Conservation (phyloP, 192 early-diverging fungal genomes). For the Coemansia erecta region DNA sequence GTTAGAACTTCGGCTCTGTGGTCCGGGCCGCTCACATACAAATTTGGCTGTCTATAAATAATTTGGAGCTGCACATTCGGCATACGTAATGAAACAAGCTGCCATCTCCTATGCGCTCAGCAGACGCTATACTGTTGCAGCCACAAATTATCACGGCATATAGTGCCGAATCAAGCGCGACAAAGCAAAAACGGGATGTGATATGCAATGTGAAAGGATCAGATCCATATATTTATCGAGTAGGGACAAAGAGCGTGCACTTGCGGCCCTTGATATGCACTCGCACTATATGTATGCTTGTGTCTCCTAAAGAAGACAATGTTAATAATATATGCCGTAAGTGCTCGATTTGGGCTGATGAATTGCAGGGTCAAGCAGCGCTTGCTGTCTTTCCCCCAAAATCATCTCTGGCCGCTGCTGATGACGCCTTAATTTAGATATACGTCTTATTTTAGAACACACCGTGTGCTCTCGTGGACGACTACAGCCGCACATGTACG, state of each 20-base stretch:
- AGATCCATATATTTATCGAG: background rate
- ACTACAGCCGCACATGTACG: background rate
- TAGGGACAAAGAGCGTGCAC: background rate
- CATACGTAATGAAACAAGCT: background rate
- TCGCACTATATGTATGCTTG: background rate
- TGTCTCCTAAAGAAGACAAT: background rate
- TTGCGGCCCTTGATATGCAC: background rate
- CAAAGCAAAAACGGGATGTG: too few relatives aligned
- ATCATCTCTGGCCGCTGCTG: background rate
- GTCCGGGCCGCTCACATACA: background rate
- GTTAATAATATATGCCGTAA: background rate
- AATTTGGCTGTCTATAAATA: background rate
- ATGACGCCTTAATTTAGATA: too few relatives aligned
- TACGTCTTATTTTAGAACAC: slow-evolving; percentile 7
- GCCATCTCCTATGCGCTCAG: too few relatives aligned
- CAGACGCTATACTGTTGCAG: too few relatives aligned
- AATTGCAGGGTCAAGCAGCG: background rate
- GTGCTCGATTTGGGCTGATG: background rate
- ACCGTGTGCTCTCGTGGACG: background rate
- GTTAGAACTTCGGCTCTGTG: slow-evolving; percentile 4
- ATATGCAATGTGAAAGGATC: background rate
- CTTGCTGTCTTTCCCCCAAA: background rate
- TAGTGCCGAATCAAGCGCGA: too few relatives aligned
- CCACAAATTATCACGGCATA: too few relatives aligned
- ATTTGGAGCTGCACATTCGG: background rate